Percentiles rank a stretch among this genome's conserved stretches.
Evolutionary conservation across 371 early-diverging fungal species (phyloP).

Genomic region (Umbelopsis sp.): DNA sequence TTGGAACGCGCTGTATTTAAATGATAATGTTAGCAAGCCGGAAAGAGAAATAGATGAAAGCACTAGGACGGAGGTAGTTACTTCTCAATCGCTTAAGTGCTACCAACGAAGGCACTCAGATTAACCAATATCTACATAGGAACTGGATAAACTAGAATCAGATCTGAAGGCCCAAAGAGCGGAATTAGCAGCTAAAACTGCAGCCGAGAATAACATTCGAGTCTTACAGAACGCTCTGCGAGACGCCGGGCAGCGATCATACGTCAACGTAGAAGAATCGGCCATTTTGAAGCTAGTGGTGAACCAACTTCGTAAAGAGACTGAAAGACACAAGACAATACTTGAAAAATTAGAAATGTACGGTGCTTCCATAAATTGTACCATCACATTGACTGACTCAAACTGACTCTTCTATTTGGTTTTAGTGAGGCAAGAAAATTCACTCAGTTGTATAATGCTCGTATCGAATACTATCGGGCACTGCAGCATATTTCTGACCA

Average conservation of each 20-base stretch:
- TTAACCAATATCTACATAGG: neutral
- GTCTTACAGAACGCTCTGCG: neutral
- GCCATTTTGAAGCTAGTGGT: slow-evolving; percentile 3
- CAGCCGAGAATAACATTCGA: slow-evolving; percentile 2
- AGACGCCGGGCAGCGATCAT: slow-evolving; percentile 1
- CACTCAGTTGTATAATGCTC: slow-evolving; percentile 39
- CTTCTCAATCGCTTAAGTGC: neutral
- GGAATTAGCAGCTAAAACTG: neutral
- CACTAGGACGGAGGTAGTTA: neutral
- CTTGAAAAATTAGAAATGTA: slow-evolving; percentile 42
- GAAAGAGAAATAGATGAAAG: slow-evolving; percentile 2
- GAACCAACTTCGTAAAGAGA: slow-evolving; percentile 12
- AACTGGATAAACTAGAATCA: neutral
- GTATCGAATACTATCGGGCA: slow-evolving; percentile 59
- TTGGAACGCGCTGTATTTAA: slow-evolving; percentile 4
- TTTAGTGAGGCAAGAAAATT: slow-evolving; percentile 38
- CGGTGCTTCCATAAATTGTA: neutral
- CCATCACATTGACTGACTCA: neutral
- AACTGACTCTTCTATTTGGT: neutral
- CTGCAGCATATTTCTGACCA: slow-evolving; percentile 64
- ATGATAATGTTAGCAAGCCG: neutral
- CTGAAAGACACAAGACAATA: slow-evolving; percentile 30
- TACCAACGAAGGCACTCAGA: neutral
- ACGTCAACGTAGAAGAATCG: neutral
- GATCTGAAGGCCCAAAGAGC: neutral